Percentiles rank a stretch among this genome's conserved stretches.
Evolutionary conservation across 208 protist species (phyloP).

Genomic region (Porcisia hertigi): DNA sequence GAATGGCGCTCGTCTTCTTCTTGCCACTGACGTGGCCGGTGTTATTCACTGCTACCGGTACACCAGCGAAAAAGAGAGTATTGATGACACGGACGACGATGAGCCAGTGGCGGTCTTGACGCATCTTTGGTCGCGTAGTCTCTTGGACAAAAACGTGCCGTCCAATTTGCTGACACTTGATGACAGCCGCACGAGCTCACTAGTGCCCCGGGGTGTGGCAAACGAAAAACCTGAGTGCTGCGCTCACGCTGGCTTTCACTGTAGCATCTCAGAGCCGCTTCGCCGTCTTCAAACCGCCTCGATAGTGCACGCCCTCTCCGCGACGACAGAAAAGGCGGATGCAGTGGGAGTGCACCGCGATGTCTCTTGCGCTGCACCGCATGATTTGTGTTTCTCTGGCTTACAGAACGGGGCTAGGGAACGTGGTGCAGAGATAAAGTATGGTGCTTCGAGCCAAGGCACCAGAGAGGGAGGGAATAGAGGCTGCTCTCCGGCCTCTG

Average conservation of each 20-base stretch:
- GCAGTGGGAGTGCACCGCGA: background rate
- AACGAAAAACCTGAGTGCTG: background rate
- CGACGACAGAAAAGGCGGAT: background rate
- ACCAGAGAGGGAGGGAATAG: background rate
- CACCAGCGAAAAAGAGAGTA: slow-evolving; percentile 1
- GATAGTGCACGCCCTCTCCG: background rate
- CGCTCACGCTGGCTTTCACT: slow-evolving; percentile 14
- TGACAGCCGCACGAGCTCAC: background rate
- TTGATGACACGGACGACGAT: background rate
- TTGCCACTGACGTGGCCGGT: slow-evolving; percentile 21
- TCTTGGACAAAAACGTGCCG: background rate
- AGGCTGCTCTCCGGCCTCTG: background rate
- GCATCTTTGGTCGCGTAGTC: slow-evolving; percentile 13
- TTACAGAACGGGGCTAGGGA: background rate
- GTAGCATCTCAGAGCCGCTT: slow-evolving; percentile 20
- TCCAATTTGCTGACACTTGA: background rate
- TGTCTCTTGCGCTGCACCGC: background rate
- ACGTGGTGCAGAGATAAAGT: too few species aligned
- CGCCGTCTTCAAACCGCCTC: background rate
- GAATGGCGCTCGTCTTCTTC: slow-evolving; percentile 2
- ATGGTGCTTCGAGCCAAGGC: background rate
- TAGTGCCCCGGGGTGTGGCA: background rate
- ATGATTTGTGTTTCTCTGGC: background rate
- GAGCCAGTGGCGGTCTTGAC: background rate
- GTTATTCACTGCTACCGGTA: slow-evolving; percentile 28